Percentiles rank a stretch among this genome's conserved stretches.
Evolutionary conservation across 2,329 filamentous ascomycete genomes (phyloP).

Genomic region (Ceratocystis destructans): DNA sequence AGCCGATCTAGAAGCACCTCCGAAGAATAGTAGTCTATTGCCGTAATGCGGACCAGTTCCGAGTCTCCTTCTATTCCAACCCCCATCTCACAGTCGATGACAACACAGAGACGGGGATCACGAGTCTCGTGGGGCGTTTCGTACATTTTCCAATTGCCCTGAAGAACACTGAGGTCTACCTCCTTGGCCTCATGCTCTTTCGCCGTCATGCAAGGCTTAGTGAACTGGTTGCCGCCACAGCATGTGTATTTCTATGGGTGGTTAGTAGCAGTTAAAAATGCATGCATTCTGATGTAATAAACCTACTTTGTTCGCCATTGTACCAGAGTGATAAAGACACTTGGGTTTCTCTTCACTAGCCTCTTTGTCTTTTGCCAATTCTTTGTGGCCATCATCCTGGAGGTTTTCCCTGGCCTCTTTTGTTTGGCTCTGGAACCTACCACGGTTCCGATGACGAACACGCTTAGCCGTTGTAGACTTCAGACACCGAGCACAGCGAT

Average conservation of each 20-base stretch:
- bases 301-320: constrained; percentile 23
- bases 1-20: constrained; percentile 37
- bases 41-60: constrained; percentile 39
- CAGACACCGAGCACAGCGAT: constrained; percentile 24
- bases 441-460: constrained; percentile 1
- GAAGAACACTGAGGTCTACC: constrained; percentile 22
- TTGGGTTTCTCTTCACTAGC: constrained; percentile 11
- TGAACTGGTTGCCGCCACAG: constrained; percentile 22
- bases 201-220: constrained; percentile 23
- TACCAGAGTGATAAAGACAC: constrained; percentile 23
- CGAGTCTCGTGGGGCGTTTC: constrained; percentile 20
- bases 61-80: constrained; percentile 30
- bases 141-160: constrained; percentile 23
- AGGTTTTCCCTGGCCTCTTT: background rate
- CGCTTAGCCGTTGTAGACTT: constrained; percentile 17
- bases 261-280: constrained; percentile 9
- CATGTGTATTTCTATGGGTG: constrained; percentile 25
- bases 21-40: constrained; percentile 38
- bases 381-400: background rate
- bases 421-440: constrained; percentile 6
- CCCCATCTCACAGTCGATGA: constrained; percentile 45
- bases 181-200: constrained; percentile 22
- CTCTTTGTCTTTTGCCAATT: background rate
- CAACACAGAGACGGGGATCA: constrained; percentile 26
- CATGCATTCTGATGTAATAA: background rate